Evolutionary conservation across 345 rosid species (phyloP), one percentile per base, ranked within the genome.

Genomic region (Eucalyptus globulus): DNA sequence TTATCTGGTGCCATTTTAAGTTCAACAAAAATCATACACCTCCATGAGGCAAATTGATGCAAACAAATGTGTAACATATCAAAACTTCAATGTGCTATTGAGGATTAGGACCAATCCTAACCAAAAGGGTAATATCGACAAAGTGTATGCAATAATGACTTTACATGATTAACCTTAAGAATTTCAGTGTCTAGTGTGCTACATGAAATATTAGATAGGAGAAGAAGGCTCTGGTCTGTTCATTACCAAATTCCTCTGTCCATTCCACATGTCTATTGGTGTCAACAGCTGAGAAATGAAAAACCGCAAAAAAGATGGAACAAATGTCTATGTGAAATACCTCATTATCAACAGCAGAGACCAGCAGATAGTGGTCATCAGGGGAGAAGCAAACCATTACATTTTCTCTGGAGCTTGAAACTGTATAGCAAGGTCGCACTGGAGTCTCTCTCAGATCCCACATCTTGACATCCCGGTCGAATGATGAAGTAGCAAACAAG

Each of bases 381-480:
- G 94, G 94, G 54, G 95, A 93, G 91, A 94, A 94, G 92, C 94
- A 94, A 89, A 93, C 94, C 95, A 93, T 93, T 65, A 94, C 94
- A 44, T 94, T 94, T 89, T 94, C 95, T 69, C 93, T 88, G 14
- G 93, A 91, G 91, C 95, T 94, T 88, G 94, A 93, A 86, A 93
- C 81, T n/a, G 93, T 90, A 76, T 91, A 94, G 92, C 95, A 94
- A 88, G 95, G 94, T 80, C 67, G 87, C 37, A 88, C 34, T 9
- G 86, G 92, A 72, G 90, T 92, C 92, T 91, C 90, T 88, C 94
- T 92, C 92, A 94, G 90, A 86, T 94, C 95, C 95, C 95, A 94
- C 94, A 93, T 91, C 90, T 93, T 94, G 67, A 94, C 94, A 85
- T 92, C 88, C 6, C 89, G 89, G 89, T 94, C 95, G n/a, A 94